phyloP scores from a whole-genome alignment of 1,284 basidiomycete species.

The Exobasidium cylindrosporum region DNA sequence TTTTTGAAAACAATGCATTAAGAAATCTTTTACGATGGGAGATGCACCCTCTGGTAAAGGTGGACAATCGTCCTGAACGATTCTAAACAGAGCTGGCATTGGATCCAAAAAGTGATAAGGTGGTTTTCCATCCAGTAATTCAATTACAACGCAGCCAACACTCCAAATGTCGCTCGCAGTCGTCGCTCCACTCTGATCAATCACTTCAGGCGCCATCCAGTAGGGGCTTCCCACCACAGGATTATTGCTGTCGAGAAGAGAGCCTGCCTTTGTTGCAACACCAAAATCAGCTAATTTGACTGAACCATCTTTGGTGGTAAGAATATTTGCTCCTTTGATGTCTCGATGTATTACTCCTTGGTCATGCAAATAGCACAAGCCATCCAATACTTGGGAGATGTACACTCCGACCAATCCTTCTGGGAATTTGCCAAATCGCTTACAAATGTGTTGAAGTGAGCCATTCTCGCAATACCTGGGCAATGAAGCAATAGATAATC shows the following conservation, averaged over 20 bases:
- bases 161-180: conserved; percentile 96
- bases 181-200: conserved; percentile 80
- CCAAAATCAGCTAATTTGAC: conserved; percentile 35
- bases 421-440: conserved; percentile 96
- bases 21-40: conserved; percentile 89
- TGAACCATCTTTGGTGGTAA: conserved; percentile 64
- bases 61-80: conserved; percentile 94
- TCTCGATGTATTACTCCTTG: conserved; percentile 50
- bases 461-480: conserved; percentile 93
- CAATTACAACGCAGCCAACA: conserved; percentile 93
- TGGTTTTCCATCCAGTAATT: conserved; percentile 89
- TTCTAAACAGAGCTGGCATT: conserved; percentile 96
- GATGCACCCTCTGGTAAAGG: conserved; percentile 85
- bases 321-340: conserved; percentile 61
- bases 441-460: conserved; percentile 88
- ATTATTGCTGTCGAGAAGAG: conserved; percentile 24
- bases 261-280: conserved; percentile 33
- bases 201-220: conserved; percentile 55
- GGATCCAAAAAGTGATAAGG: conserved; percentile 93
- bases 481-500: conserved; percentile 4
- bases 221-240: conserved; percentile 58
- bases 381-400: conserved; percentile 72
- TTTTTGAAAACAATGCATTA: conserved; percentile 97
- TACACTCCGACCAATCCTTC: conserved; percentile 94
- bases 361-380: conserved; percentile 47